These are phyloP conservation scores for Byssoonygena ceratinophila DNA, from an alignment of 2,329 filamentous ascomycete genomes.

Conservation along the genomic window DNA sequence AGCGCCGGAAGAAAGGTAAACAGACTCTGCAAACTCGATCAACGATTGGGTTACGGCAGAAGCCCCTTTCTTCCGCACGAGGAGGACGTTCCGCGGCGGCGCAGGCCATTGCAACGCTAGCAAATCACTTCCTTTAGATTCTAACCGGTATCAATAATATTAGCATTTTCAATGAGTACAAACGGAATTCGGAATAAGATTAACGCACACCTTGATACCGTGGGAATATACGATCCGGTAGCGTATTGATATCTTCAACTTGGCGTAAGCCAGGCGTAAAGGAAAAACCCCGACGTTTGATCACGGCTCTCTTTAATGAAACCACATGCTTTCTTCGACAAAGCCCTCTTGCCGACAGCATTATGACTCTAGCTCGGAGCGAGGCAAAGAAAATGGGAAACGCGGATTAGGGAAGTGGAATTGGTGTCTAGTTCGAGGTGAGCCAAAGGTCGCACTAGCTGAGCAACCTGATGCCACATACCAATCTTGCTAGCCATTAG, in stretches of 20 bases:
- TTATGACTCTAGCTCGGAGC: neutral
- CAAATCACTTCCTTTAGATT: constrained; percentile 49
- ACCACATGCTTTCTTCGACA: neutral
- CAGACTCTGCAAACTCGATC: constrained; percentile 47
- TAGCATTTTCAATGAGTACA: neutral
- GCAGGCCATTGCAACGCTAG: constrained; percentile 57
- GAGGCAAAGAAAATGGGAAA: neutral
- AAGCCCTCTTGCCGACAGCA: neutral
- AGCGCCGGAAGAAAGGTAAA: neutral
- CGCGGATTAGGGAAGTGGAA: neutral
- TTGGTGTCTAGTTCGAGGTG: neutral
- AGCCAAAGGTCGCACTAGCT: neutral
- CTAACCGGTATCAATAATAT: constrained; percentile 26
- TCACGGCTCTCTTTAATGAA: neutral
- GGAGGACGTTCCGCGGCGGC: constrained; percentile 56
- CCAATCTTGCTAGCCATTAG: constrained; percentile 1
- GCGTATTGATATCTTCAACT: constrained; percentile 36
- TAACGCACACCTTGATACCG: constrained; percentile 49
- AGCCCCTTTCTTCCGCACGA: constrained; percentile 56
- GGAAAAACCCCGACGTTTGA: constrained; percentile 32
- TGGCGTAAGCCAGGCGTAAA: constrained; percentile 32
- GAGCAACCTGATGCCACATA: neutral
- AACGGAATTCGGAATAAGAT: constrained; percentile 1
- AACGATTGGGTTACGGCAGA: constrained; percentile 46
- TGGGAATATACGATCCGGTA: constrained; percentile 47